A percentile compares a stretch with the other conserved stretches of the same genome.
Evolutionary conservation across 345 rosid species (phyloP).

Genomic region (Geranium brycei): DNA sequence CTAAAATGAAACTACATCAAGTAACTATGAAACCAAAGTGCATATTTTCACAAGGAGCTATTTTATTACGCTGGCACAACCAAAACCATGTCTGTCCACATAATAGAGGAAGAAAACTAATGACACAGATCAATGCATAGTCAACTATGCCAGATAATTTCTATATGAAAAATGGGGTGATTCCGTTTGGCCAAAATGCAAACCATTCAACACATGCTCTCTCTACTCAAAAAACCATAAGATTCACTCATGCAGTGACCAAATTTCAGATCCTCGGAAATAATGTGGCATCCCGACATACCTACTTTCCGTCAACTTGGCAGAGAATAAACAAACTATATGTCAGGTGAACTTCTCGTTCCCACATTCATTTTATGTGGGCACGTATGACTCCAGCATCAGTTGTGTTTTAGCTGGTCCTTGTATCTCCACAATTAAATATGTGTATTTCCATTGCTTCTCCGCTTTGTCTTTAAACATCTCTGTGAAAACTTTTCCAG

Average conservation of each 20-base stretch:
- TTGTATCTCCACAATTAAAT: conserved; percentile 62
- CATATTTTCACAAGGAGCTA: no score
- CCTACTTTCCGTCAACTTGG: neutral
- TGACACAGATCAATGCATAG: neutral
- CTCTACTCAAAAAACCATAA: no score
- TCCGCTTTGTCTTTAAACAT: conserved; percentile 86
- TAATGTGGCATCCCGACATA: neutral
- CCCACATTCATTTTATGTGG: conserved; percentile 27
- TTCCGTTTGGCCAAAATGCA: neutral
- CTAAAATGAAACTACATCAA: no score
- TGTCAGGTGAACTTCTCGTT: no score
- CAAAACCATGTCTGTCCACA: no score
- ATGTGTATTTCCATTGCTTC: conserved; percentile 78
- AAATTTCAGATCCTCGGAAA: no score
- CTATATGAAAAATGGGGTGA: neutral
- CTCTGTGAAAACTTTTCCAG: conserved; percentile 72
- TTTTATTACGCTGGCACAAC: no score
- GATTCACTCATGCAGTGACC: neutral
- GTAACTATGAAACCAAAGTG: no score
- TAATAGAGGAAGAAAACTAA: no score
- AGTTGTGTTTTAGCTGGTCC: conserved; percentile 59
- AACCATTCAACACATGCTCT: no score
- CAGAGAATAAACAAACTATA: no score
- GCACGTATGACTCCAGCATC: conserved; percentile 82
- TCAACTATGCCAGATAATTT: no score